Evolutionary conservation across 495 filamentous ascomycete genomes (phyloP).

Genomic region (Aspergillus avenaceus): DNA sequence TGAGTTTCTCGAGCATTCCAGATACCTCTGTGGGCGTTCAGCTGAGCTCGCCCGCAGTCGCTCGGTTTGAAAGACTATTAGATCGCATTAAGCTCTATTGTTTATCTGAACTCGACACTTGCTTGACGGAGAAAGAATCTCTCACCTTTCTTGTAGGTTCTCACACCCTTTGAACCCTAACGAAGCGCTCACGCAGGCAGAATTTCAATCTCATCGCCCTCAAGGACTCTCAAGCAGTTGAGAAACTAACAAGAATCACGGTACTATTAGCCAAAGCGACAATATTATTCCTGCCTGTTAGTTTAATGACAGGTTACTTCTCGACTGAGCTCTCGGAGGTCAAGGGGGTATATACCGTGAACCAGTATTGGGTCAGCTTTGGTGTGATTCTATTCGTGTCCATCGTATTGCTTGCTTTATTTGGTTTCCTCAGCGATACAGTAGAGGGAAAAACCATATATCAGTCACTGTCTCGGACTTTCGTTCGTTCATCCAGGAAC

Average conservation of each 20-base stretch:
- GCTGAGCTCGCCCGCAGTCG: constrained; percentile 60
- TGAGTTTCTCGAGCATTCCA: constrained; percentile 12
- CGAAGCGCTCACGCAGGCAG: constrained; percentile 34
- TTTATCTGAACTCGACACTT: constrained; percentile 75
- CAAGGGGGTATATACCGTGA: constrained; percentile 51
- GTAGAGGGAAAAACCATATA: constrained; percentile 51
- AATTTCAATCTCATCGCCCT: constrained; percentile 87
- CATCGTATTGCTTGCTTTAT: constrained; percentile 49
- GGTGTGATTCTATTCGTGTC: constrained; percentile 63
- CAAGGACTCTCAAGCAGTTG: constrained; percentile 75
- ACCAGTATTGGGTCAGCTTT: constrained; percentile 71
- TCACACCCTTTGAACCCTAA: not conserved
- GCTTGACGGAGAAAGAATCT: constrained; percentile 71
- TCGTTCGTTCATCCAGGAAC: constrained; percentile 33
- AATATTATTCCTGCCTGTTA: constrained; percentile 81
- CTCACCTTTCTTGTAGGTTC: constrained; percentile 61
- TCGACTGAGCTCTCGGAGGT: constrained; percentile 63
- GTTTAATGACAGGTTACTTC: constrained; percentile 82
- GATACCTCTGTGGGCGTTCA: constrained; percentile 49
- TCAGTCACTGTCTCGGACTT: constrained; percentile 35
- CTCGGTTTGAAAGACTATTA: constrained; percentile 70
- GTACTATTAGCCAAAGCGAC: constrained; percentile 80
- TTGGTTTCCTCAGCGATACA: constrained; percentile 45
- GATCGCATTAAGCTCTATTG: constrained; percentile 77
- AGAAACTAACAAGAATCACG: constrained; percentile 72